Percentiles rank a stretch among this genome's conserved stretches.
Conservation (phyloP, 2,329 filamentous ascomycete species). For the Fusarium denticulatum region DNA sequence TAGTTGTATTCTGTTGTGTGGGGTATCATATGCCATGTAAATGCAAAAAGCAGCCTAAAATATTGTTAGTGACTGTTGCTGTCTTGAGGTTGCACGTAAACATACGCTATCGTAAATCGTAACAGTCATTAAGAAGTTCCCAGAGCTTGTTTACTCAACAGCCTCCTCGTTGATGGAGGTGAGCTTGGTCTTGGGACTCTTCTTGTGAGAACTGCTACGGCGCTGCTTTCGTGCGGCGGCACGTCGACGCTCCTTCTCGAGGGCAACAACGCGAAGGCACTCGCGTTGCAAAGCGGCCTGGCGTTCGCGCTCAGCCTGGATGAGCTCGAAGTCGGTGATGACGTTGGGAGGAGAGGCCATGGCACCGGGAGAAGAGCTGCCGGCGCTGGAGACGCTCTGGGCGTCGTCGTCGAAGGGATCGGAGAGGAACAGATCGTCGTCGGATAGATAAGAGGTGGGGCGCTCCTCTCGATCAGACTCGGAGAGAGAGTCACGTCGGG, state of each 20-base stretch:
- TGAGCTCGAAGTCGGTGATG: slow-evolving; percentile 58
- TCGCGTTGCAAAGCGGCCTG: slow-evolving; percentile 60
- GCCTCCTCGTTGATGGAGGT: slow-evolving; percentile 56
- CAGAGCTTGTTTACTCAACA: slow-evolving; percentile 53
- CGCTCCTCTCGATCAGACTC: slow-evolving; percentile 55
- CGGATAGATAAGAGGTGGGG: slow-evolving; percentile 67
- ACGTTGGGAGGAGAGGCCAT: slow-evolving; percentile 50
- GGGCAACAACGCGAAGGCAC: slow-evolving; percentile 59
- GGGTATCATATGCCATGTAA: slow-evolving; percentile 36
- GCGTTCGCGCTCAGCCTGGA: slow-evolving; percentile 62
- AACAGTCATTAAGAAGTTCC: slow-evolving; percentile 42
- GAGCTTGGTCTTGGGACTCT: slow-evolving; percentile 62
- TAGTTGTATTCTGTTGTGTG: slow-evolving; percentile 17
- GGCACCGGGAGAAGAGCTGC: slow-evolving; percentile 50
- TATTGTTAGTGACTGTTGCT: slow-evolving; percentile 30
- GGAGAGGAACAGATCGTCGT: slow-evolving; percentile 69
- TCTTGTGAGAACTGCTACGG: slow-evolving; percentile 53
- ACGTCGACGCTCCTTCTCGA: slow-evolving; percentile 65
- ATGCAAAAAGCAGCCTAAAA: slow-evolving; percentile 39
- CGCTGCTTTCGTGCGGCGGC: slow-evolving; percentile 51
- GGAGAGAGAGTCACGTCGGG: slow-evolving; percentile 62
- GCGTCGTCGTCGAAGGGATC: slow-evolving; percentile 62
- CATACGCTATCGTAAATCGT: slow-evolving; percentile 44
- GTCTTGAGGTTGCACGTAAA: neutral
- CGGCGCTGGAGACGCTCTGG: slow-evolving; percentile 59